Base-by-base conservation (phyloP, 2,329 filamentous ascomycete genomes). In the Aspergillus chevalieri region DNA sequence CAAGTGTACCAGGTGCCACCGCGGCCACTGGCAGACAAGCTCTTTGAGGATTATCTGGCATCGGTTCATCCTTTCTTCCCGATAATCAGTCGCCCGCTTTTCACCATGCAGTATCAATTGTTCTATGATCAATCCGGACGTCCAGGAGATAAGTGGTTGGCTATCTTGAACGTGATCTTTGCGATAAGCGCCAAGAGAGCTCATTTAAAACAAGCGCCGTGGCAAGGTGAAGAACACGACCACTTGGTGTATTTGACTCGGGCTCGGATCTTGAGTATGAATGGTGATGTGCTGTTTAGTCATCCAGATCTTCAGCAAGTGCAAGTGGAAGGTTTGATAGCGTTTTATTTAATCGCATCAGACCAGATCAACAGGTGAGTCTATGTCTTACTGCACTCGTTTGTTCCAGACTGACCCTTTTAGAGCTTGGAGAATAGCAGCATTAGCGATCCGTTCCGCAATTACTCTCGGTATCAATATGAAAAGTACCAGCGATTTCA, bases 81-180 rank as follows among this genome's bases (percentile, higher is more conserved):
- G 2, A 72, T 75, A n/a, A 64, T 75, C 44, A 70, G 68, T 52
- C 65, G 65, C 38, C 57, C 64, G 4, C 68, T 71, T 9, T 74
- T 75, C 47, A 53, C 59, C 4, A 60, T 63, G 14, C 71, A 74
- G 45, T 75, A 72, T 44, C 63, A 59, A 47, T 67, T 62, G 8
- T 72, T 72, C 44, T 70, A 63, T 42, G 66, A 66, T 21, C 64
- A 60, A 15, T 54, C 57, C 21, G 64, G 63, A 28, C 60, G 64
- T 6, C 67, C 67, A 8, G 66, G 66, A 3, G 66, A 68, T 47
- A 71, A 68, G 48, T 73, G 70, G 69, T 60, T 74, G 39, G 71
- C 73, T 14, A 74, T 74, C 21, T 54, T 75, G 50, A 75, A 75
- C 47, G 60, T 74, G 58, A 72, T 75, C 3, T 74, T 75, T 47